Evolutionary conservation across 148 eudicot species (phyloP), one percentile per base, ranked within the genome.

Genomic region (Rhododendron vialii): DNA sequence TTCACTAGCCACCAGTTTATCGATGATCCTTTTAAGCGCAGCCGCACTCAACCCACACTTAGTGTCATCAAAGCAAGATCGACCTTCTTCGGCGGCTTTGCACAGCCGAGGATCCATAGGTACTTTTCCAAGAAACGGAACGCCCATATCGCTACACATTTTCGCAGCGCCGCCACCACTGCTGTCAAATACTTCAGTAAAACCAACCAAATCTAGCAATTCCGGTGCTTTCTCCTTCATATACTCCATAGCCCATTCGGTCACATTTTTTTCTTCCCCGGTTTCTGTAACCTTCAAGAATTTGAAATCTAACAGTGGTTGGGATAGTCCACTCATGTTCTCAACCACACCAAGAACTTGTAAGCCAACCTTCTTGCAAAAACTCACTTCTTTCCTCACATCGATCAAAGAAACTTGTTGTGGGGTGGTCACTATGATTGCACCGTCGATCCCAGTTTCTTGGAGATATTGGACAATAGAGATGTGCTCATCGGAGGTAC

Each of bases 61-160:
- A 45, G 87, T 75, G 86, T 91, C 96, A 59, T 87, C 86, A 79
- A 96, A 96, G 91, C 98, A 96, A 6, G 98, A 96, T 77, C 93
- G 88, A 69, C 98, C 98, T 91, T 95, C 98, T 91, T 96, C 98
- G 10, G 98, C 96, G 0, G 96, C 98, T 92, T 91, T 95, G 89
- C 98, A 90, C 33, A 96, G 92, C 89, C 90, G 95, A 5, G 98
- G 98, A 71, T 96, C 98, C 85, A 96, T 59, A 0, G 98, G 98
- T 53, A 96, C 96, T 87, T 91, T 95, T 7, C 98, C 98, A n/a
- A 96, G 93, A 85, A 96, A 96, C 1, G 95, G 92, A 20, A 95
- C 95, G 1, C 94, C 93, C 96, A 93, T 91, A 55, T 95, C 98
- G 7, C 81, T 81, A 57, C 98, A 96, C 99, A 96, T 96, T 80